Evolutionary conservation across 1,139 yeast species (phyloP), one percentile per base, ranked within the genome.

Genomic region (Ogataea hybrid): DNA sequence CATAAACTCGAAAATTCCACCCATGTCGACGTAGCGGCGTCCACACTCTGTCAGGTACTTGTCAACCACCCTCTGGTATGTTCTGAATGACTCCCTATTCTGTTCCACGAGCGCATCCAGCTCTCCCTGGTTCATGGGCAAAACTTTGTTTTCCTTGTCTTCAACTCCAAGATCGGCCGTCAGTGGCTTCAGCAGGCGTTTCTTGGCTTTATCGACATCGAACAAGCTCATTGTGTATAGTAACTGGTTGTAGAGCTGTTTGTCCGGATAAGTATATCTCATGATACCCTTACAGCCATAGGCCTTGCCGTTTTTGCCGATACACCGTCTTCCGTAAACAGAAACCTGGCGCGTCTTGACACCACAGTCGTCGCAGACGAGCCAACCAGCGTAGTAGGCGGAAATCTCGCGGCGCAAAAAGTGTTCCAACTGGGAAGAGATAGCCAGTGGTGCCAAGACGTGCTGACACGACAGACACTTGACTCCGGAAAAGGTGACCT

Each of bases 11-110:
- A 92, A 92, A 28, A 89, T 82, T 27, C 79, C 70, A 7, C 83
- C 82, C 88, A 92, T 82, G 58, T 88, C 88, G 34, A 92, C 97
- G 62, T 83, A 90, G 41, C 97, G 76, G 54, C 97, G 82, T 10
- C 96, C 97, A 65, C 95, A 86, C 51, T 86, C 86, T 41, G 71
- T 70, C 57, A 92, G 68, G 56, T 92, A 92, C 63, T 82, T 82
- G 50, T 79, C 77, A 1, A 86, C 84, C 6, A 88, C 82, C 11
- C 69, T 68, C 39, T 77, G 71, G 50, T 80, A 74, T 10, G 66
- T 55, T n/a, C 64, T 73, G 57, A 90, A 84, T 27, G 77, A 57
- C 12, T 68, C 79, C 41, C 90, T 69, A 58, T 89, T 89, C 57
- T 86, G 95, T 58, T 87, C 96, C 1, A 87, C 83, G 37, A 88